Evolutionary conservation across 1,139 yeast species (phyloP).

Genomic region (Suhomyces bokatorum): DNA sequence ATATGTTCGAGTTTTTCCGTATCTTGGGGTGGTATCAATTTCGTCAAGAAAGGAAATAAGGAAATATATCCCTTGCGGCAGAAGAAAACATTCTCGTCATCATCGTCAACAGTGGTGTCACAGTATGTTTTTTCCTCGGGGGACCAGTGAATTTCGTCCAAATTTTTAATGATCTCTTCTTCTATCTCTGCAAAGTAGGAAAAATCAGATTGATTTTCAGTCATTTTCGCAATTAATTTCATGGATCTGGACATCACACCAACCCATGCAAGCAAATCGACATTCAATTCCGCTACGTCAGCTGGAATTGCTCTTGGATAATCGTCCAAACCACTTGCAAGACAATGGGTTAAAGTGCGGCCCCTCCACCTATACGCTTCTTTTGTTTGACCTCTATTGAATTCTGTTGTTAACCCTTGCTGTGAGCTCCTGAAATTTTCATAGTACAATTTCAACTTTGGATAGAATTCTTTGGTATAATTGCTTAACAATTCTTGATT

Average conservation of each 20-base stretch:
- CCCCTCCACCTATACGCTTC: constrained; percentile 95
- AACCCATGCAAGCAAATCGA: constrained; percentile 89
- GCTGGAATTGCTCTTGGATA: constrained; percentile 86
- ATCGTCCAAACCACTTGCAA: constrained; percentile 94
- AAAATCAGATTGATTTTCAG: constrained; percentile 61
- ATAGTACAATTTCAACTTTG: constrained; percentile 73
- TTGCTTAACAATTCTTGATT: constrained; percentile 62
- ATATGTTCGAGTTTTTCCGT: constrained; percentile 52
- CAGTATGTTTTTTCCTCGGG: constrained; percentile 68
- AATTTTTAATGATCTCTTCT: constrained; percentile 55
- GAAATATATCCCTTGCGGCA: constrained; percentile 92
- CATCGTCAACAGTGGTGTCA: constrained; percentile 76
- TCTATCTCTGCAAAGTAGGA: constrained; percentile 53
- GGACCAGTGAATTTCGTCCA: constrained; percentile 82
- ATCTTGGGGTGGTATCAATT: constrained; percentile 55
- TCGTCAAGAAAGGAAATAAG: constrained; percentile 79
- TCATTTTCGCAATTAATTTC: constrained; percentile 67
- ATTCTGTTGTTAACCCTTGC: constrained; percentile 70
- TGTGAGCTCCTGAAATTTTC: constrained; percentile 87
- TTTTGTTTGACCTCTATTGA: constrained; percentile 55
- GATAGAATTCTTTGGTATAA: constrained; percentile 70
- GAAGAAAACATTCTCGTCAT: constrained; percentile 62
- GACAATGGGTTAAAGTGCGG: constrained; percentile 77
- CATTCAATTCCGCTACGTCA: constrained; percentile 86
- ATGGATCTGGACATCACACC: constrained; percentile 89